phyloP scores from a whole-genome alignment of 139 green algal species.

The Chlamydomonas sp. region DNA sequence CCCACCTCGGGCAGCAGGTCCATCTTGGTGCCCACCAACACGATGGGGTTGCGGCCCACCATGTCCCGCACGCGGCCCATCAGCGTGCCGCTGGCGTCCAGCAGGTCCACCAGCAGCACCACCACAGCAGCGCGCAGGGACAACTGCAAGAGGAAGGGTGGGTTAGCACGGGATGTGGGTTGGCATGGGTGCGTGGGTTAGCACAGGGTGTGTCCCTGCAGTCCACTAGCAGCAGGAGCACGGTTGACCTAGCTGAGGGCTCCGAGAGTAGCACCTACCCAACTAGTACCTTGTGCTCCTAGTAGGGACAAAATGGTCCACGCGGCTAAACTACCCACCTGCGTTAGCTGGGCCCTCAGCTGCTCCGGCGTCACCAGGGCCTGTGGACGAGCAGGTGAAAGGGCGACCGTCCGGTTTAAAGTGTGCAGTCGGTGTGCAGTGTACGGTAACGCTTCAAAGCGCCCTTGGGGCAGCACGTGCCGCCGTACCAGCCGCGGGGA shows the following conservation, averaged over 20 bases:
- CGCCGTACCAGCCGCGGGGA: not conserved
- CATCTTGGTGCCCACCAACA: conserved; percentile 94
- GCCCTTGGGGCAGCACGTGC: not conserved
- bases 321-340: not conserved
- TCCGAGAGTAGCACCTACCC: not conserved
- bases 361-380: conserved; percentile 80
- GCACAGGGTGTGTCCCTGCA: not conserved
- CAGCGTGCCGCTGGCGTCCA: conserved; percentile 82
- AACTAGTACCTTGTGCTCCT: not conserved
- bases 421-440: not conserved
- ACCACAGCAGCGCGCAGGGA: conserved; percentile 65
- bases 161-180: not conserved
- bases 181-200: not conserved
- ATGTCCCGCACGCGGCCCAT: conserved; percentile 82
- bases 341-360: conserved; percentile 73
- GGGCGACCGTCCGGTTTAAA: conserved; percentile 11
- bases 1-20: conserved; percentile 87
- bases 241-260: not conserved
- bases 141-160: conserved; percentile 58
- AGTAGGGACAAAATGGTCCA: not conserved
- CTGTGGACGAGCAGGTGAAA: not conserved
- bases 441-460: not conserved
- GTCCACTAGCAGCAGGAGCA: not conserved
- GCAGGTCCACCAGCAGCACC: conserved; percentile 91
- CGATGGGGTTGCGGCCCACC: conserved; percentile 92